These are phyloP conservation scores for Epichloe typhina DNA, from an alignment of 2,329 filamentous ascomycete genomes.

Conservation along the genomic window DNA sequence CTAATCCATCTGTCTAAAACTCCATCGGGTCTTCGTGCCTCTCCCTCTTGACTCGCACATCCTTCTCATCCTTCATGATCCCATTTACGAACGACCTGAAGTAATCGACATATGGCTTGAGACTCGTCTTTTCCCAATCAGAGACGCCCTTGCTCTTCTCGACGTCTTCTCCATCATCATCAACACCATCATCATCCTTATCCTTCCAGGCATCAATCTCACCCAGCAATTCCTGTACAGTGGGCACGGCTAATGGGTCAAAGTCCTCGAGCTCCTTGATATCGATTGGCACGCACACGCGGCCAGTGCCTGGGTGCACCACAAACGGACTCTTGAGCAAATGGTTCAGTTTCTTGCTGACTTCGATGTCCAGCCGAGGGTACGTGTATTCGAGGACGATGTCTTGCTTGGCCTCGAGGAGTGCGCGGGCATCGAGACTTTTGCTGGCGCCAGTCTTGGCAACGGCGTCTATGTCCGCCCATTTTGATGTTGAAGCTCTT, in stretches of 20 bases:
- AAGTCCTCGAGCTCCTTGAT: slow-evolving; percentile 60
- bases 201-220: slow-evolving; percentile 77
- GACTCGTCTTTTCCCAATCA: slow-evolving; percentile 94
- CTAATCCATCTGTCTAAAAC: slow-evolving; percentile 25
- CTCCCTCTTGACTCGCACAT: slow-evolving; percentile 40
- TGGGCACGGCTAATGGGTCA: slow-evolving; percentile 79
- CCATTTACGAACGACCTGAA: slow-evolving; percentile 71
- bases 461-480: slow-evolving; percentile 82
- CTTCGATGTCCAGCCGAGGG: slow-evolving; percentile 88
- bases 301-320: slow-evolving; percentile 84
- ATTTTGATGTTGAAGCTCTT: slow-evolving; percentile 68
- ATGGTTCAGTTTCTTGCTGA: slow-evolving; percentile 96
- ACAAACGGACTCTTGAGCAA: slow-evolving; percentile 95
- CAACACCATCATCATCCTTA: slow-evolving; percentile 21
- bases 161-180: slow-evolving; percentile 27
- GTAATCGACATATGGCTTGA: slow-evolving; percentile 85
- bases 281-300: slow-evolving; percentile 94
- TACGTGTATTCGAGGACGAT: slow-evolving; percentile 97
- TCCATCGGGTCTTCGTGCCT: slow-evolving; percentile 40
- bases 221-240: slow-evolving; percentile 63
- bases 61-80: slow-evolving; percentile 64
- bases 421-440: slow-evolving; percentile 55
- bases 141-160: slow-evolving; percentile 32
- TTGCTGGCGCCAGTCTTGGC: slow-evolving; percentile 65
- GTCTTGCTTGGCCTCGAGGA: slow-evolving; percentile 87